Conservation (phyloP, 2,329 filamentous ascomycete genomes). For the Talaromyces piceae region DNA sequence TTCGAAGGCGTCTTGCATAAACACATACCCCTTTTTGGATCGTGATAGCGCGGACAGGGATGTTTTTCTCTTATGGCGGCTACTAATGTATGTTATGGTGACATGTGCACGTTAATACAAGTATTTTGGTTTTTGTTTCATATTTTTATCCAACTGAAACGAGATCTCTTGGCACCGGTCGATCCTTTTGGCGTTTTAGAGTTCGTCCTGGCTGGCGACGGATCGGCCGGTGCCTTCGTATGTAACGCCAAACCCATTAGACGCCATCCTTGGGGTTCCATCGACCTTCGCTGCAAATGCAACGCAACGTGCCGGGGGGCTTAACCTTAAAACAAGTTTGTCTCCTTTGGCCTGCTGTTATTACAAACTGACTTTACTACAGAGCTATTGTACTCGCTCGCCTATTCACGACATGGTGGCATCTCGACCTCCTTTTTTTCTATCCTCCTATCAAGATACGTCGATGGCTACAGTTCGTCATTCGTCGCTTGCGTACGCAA, state of each 20-base stretch:
- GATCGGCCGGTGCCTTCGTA: too few relatives aligned
- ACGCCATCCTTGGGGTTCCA: background rate
- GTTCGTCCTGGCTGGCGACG: too few relatives aligned
- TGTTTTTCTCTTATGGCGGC: background rate
- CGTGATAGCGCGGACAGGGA: too few relatives aligned
- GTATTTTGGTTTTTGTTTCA: background rate
- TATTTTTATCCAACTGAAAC: too few relatives aligned
- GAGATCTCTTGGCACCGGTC: background rate
- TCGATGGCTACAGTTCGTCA: conserved; percentile 35
- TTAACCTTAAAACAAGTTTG: background rate
- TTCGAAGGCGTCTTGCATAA: background rate
- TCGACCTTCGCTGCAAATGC: background rate
- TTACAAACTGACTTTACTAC: background rate
- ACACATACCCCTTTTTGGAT: background rate
- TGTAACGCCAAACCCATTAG: background rate
- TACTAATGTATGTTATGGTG: background rate
- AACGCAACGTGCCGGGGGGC: background rate
- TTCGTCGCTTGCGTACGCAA: conserved; percentile 33
- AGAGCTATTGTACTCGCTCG: too few relatives aligned
- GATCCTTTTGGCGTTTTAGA: background rate
- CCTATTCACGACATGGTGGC: too few relatives aligned
- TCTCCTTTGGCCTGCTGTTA: background rate
- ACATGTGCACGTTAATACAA: background rate
- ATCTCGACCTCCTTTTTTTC: too few relatives aligned
- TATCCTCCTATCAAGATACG: too few relatives aligned